These are phyloP conservation scores for Pichia pseudocactophila DNA, from an alignment of 805 yeast genomes.

Conservation along the genomic window DNA sequence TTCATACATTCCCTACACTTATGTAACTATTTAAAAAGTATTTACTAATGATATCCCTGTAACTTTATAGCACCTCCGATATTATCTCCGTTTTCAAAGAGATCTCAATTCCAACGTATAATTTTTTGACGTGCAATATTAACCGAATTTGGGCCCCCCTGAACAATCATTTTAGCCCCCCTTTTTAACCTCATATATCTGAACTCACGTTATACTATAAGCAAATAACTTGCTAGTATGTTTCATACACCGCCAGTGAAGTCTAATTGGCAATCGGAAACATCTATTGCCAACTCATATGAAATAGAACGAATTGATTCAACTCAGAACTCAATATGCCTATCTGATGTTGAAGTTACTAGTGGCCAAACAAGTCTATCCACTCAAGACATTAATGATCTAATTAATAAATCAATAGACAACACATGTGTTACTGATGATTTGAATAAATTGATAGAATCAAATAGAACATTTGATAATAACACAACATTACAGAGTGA, in stretches of 20 bases:
- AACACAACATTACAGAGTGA: conserved; percentile 1
- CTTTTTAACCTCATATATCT: too few species aligned
- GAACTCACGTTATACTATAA: too few species aligned
- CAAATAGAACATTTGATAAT: background rate
- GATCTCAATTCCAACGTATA: too few species aligned
- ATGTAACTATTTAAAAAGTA: background rate
- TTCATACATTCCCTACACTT: background rate
- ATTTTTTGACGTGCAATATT: background rate
- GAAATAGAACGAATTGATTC: conserved; percentile 4
- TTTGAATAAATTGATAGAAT: background rate
- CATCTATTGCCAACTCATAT: conserved; percentile 21
- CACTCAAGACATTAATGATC: conserved; percentile 2
- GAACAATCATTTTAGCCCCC: too few species aligned
- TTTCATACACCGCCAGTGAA: conserved; percentile 30
- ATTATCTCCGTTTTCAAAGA: background rate
- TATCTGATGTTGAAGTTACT: background rate
- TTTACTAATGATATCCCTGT: background rate
- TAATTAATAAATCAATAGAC: background rate
- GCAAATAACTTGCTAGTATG: conserved; percentile 12
- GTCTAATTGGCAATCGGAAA: conserved; percentile 21
- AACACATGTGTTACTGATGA: background rate
- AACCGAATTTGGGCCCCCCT: too few species aligned
- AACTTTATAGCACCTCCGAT: background rate
- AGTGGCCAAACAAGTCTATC: background rate
- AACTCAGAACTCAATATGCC: background rate